Conservation (phyloP, 768 basidiomycete genomes). For the Termitomyces sp. region DNA sequence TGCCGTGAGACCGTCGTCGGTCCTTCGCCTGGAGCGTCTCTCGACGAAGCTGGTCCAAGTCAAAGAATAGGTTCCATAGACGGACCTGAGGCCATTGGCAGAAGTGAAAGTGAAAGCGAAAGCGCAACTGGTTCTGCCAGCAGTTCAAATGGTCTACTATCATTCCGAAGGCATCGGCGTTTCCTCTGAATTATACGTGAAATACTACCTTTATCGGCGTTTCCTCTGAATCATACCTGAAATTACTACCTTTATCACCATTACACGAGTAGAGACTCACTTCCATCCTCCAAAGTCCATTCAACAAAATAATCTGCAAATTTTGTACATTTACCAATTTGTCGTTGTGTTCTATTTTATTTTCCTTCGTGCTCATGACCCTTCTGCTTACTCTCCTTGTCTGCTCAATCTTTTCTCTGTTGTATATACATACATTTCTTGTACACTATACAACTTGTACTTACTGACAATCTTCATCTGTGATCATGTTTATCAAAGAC, state of each 20-base stretch:
- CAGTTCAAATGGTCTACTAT: background rate
- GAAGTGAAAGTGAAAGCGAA: background rate
- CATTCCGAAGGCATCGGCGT: background rate
- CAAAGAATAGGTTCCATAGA: conserved; percentile 9
- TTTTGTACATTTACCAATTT: background rate
- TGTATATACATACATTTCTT: background rate
- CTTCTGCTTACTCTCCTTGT: background rate
- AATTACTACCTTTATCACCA: too few species aligned
- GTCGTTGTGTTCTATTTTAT: background rate
- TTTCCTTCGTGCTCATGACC: background rate
- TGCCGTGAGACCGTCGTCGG: conserved; percentile 57
- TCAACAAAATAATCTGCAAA: background rate
- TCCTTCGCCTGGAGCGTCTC: background rate
- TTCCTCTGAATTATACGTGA: background rate
- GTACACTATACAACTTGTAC: background rate
- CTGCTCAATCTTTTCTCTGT: background rate
- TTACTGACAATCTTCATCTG: background rate
- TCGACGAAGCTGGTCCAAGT: conserved; percentile 10
- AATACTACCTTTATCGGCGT: background rate
- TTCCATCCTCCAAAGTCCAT: background rate
- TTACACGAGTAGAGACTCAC: too few species aligned
- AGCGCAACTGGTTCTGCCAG: background rate
- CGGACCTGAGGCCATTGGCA: conserved; percentile 1
- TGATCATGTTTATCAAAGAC: background rate
- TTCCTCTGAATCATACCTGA: background rate